Base-by-base conservation (phyloP, 768 basidiomycete genomes). In the Termitomyces sp. region DNA sequence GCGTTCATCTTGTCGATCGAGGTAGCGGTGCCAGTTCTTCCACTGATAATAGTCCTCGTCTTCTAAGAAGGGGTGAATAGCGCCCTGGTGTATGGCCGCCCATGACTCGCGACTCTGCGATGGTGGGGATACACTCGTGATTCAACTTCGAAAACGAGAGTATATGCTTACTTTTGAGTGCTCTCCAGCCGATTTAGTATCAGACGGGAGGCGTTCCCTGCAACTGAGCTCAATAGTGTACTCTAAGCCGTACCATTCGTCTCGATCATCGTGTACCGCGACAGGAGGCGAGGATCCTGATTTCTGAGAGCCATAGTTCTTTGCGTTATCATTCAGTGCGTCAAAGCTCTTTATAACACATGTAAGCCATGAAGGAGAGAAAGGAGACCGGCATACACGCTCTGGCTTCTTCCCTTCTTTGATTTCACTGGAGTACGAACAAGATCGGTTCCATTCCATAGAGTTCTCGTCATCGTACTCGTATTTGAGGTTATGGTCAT, bases 241-340 rank as follows among this genome's bases (percentile, higher is more conserved):
- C 49, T 78, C 75, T 32, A 79, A 64, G 10, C 77, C 77, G 40
- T 71, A 73, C 79, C 79, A 79, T 61, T 76, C 78, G 5, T 73
- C 72, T 22, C 59, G 59, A 56, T 73, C 71, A 32, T 62, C 62
- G 13, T 47, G 39, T 1, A 33, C 39, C 3, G 7, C 18, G 7
- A 27, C 51, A 13, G 26, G 26, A 52, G 26, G 27, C 37, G n/a
- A n/a, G 3, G 37, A 13, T 2, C 30, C 3, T 8, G 13, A 30
- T 40, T 44, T 33, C 3, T 55, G 22, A 26, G 33, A 45, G 24
- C 20, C 22, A 24, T 47, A n/a, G 53, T 43, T 20, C 16, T 43
- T 39, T 27, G 40, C 13, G 26, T 33, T 48, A 43, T 60, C 57
- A 55, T 66, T 62, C 13, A 68, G 61, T 24, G 53, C 50, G 39